Evolutionary conservation across 495 filamentous ascomycete genomes (phyloP), one percentile per base, ranked within the genome.

Genomic region (Aspergillus heteromorphus): DNA sequence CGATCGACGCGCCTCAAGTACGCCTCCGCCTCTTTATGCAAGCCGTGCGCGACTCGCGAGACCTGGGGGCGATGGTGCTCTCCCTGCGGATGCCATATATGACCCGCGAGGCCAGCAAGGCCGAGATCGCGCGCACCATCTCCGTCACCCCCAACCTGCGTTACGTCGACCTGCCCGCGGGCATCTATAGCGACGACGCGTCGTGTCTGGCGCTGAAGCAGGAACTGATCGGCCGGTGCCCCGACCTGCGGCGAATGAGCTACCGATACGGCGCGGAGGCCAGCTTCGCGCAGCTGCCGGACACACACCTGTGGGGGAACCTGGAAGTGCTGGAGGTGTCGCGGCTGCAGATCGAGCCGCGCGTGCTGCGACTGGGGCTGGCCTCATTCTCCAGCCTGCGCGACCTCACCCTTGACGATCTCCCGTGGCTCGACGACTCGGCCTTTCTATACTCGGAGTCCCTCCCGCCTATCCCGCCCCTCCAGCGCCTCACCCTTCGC

Each of bases 51-150:
- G 86, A 92, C 29, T 83, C 87, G 25, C 78, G 79, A 20, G 76
- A 78, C 8, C 73, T 93, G 14, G 90, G 82, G 0, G 65, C 72
- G 5, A 73, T 79, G 21, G 88, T 96, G 10, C 72, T 86, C 55
- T 88, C 85, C 51, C 73, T 98, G 50, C 92, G 96, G 72, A 86
- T 88, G 61, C 89, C 93, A n/a, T 97, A 96, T 68, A 96, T 96
- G 93, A 86, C 90, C 42, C 84, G 93, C 40, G 92, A 97, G 70
- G 86, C 87, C 6, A 87, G 81, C 73, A 91, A 91, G 67, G 77
- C 87, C 31, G 87, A 89, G 53, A 81, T 96, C 49, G 93, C 93
- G 14, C 83, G 90, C 40, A 89, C 87, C 18, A 85, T 97, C 34
- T 89, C 88, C 30, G 87, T 93, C 0, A 73, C 88, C n/a, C 88